Conservation (phyloP, 2,329 filamentous ascomycete species). For the Talaromyces sp. region DNA sequence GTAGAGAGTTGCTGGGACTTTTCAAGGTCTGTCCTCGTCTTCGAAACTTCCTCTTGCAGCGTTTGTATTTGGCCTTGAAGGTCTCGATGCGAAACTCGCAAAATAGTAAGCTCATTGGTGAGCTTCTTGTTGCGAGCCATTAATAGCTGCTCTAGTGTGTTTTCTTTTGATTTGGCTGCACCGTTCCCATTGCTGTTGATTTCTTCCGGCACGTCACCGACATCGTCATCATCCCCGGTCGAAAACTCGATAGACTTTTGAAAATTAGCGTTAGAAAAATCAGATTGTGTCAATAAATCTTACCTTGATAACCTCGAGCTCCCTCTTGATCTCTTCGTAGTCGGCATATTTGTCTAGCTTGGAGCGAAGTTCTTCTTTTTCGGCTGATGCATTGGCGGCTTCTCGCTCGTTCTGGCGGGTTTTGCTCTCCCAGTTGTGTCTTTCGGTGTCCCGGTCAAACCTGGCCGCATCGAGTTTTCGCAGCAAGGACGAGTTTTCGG, state of each 20-base stretch:
- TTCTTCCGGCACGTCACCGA: conserved; percentile 40
- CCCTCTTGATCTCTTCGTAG: conserved; percentile 94
- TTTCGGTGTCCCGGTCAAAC: conserved; percentile 77
- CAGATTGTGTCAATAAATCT: conserved; percentile 9
- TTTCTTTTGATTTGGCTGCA: conserved; percentile 59
- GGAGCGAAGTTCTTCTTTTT: conserved; percentile 71
- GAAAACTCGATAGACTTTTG: conserved; percentile 85
- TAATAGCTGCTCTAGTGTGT: conserved; percentile 85
- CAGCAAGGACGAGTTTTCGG: conserved; percentile 87
- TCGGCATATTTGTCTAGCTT: conserved; percentile 88
- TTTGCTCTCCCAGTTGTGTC: conserved; percentile 69
- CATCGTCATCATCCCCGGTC: conserved; percentile 71
- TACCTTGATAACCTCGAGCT: conserved; percentile 86
- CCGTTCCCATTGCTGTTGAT: conserved; percentile 40
- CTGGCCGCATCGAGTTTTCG: conserved; percentile 80
- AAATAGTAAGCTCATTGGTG: conserved; percentile 83
- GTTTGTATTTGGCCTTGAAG: conserved; percentile 73
- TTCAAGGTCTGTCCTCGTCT: conserved; percentile 79
- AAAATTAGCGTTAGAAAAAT: conserved; percentile 2
- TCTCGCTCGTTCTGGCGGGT: conserved; percentile 77
- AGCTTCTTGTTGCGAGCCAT: conserved; percentile 95
- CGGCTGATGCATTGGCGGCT: conserved; percentile 66
- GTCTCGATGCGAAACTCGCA: conserved; percentile 91
- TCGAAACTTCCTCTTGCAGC: conserved; percentile 77
- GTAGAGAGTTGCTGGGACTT: conserved; percentile 78